Evolutionary conservation across 192 early-diverging fungal species (phyloP).

Genomic region (Entomortierella beljakovae): DNA sequence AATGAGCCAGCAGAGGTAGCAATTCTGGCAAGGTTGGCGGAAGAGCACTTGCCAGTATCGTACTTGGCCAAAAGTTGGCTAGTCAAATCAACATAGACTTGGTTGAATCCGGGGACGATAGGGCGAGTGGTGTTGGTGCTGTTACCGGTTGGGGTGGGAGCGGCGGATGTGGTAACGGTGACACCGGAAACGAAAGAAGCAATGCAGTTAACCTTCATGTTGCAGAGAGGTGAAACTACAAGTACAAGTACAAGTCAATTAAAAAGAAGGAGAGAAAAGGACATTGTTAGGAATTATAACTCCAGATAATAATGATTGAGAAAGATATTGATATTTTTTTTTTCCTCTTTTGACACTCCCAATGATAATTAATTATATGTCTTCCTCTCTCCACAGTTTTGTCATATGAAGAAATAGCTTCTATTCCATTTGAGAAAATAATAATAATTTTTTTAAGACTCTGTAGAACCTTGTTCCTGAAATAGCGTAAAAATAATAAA

Average conservation of each 20-base stretch:
- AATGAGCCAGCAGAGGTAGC: conserved; percentile 26
- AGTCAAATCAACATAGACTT: conserved; percentile 19
- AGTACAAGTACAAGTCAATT: not conserved
- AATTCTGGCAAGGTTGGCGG: conserved; percentile 20
- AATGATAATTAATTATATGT: not conserved
- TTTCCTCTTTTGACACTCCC: not conserved
- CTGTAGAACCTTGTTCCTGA: conserved; percentile 8
- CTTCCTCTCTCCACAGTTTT: not conserved
- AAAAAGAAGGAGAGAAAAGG: not conserved
- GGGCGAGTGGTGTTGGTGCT: not conserved
- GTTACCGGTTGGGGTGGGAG: not conserved
- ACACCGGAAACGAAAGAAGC: not conserved
- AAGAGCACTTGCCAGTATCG: conserved; percentile 22
- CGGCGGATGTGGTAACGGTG: not conserved
- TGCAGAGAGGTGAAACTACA: conserved; percentile 40
- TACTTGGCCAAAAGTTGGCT: conserved; percentile 24
- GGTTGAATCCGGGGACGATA: not conserved
- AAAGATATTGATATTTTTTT: not conserved
- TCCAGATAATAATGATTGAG: no score
- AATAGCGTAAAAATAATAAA: not conserved
- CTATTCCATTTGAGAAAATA: no score
- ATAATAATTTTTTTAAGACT: not conserved
- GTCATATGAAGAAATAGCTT: no score
- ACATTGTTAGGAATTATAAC: no score
- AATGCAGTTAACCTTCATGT: conserved; percentile 22